Base-by-base conservation (phyloP, 2,329 filamentous ascomycete genomes). In the Arthrobotrys sinensis region DNA sequence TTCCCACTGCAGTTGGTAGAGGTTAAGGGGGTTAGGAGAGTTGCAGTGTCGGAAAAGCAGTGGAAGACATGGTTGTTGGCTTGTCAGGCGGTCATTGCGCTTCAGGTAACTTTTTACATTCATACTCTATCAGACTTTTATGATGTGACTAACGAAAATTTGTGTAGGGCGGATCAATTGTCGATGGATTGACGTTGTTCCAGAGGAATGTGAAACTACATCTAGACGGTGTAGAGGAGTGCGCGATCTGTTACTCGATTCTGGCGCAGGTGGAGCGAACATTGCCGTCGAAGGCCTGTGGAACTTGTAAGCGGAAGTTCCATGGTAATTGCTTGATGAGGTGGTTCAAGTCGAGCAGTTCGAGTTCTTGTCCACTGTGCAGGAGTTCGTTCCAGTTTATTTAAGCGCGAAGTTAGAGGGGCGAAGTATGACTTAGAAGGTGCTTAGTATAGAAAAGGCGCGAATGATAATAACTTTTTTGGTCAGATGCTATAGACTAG, bases 191-290 rank as follows among this genome's bases (percentile, higher is more conserved):
- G 34, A 88, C 91, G 11, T 91, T 93, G 7, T 98, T 97, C 87
- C 90, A 92, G 80, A 90, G 91, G 80, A 98, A 98, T 84, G 91
- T 99, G 11, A 89, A 91, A 12, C 93, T 93, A 0, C 93, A 93
- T 3, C 88, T 99, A 80, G 96, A 97, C 85, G 96, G 94, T 40
- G 94, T 98, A 85, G 92, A 89, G 19, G 96, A 99, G 84, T 99
- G 96, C 83, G 93, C 96, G 8, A 98, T 98, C 83, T 98, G 95
- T 86, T 98, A 98, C 86, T 94, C 91, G 76, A 94, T 99, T 83
- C 93, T 99, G 80, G 93, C 93, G 16, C 90, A 89, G 6, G 81
- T 81, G 11, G 94, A 97, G 84, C 93, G 93, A 86, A 92, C 92
- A 84, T 90, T 97, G 84, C 96, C 96, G 0, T 95, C 96, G 84